These are phyloP conservation scores for Boletus rubescentipes DNA, from an alignment of 768 basidiomycete genomes.

Conservation along the genomic window DNA sequence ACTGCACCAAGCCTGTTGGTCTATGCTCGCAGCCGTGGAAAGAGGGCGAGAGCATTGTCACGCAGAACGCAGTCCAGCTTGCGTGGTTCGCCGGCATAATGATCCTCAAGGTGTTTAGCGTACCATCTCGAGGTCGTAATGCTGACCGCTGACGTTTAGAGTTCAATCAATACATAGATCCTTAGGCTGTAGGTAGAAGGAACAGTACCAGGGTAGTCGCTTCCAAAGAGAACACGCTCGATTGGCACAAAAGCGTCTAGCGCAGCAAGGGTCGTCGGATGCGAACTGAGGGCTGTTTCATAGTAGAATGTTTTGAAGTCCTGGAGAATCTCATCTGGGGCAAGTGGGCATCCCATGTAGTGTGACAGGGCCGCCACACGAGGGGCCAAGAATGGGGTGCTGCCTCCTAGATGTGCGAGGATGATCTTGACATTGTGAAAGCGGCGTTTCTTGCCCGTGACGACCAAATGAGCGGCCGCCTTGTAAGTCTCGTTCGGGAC, in stretches of 20 bases:
- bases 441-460: conserved; percentile 65
- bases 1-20: background rate
- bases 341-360: conserved; percentile 69
- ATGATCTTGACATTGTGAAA: conserved; percentile 62
- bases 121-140: conserved; percentile 60
- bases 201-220: conserved; percentile 69
- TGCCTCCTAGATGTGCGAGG: conserved; percentile 75
- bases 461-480: conserved; percentile 75
- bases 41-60: conserved; percentile 52
- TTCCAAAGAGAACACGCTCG: conserved; percentile 65
- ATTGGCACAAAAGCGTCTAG: conserved; percentile 50
- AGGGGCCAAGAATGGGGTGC: conserved; percentile 59
- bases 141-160: conserved; percentile 49
- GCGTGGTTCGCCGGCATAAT: conserved; percentile 41
- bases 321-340: conserved; percentile 60
- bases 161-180: conserved; percentile 1
- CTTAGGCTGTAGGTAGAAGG: background rate
- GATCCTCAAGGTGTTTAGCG: conserved; percentile 49
- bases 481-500: conserved; percentile 83
- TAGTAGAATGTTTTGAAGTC: conserved; percentile 75
- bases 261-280: conserved; percentile 49
- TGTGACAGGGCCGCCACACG: conserved; percentile 67
- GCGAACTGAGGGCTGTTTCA: conserved; percentile 67
- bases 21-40: conserved; percentile 37
- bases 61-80: conserved; percentile 46